Evolutionary conservation across 2,329 filamentous ascomycete genomes (phyloP).

Genomic region (Phyllachora maydis): DNA sequence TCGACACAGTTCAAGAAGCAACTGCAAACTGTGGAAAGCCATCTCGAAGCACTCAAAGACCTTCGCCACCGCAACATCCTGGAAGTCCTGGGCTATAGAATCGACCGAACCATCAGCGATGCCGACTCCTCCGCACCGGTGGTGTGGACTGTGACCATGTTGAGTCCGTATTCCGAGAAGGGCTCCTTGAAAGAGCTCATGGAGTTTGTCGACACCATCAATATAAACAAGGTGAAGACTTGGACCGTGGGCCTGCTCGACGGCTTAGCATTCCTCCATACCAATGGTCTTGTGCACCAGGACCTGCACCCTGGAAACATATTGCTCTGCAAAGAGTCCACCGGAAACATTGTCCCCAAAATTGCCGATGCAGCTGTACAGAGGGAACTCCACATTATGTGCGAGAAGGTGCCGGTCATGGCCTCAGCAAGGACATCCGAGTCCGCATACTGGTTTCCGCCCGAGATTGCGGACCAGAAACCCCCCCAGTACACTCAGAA

Average conservation of each 20-base stretch:
- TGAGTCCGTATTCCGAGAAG: constrained; percentile 61
- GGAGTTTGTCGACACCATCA: constrained; percentile 54
- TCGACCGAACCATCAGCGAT: constrained; percentile 27
- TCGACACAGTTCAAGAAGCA: constrained; percentile 49
- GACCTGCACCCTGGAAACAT: constrained; percentile 66
- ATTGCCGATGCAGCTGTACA: constrained; percentile 57
- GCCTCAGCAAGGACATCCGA: constrained; percentile 38
- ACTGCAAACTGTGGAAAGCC: constrained; percentile 54
- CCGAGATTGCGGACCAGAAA: constrained; percentile 46
- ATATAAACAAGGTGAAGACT: constrained; percentile 55
- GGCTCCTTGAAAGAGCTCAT: constrained; percentile 69
- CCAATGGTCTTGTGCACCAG: constrained; percentile 65
- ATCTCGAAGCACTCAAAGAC: constrained; percentile 55
- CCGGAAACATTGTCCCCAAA: constrained; percentile 51
- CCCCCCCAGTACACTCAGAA: constrained; percentile 50
- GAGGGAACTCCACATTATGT: constrained; percentile 41
- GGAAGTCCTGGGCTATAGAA: constrained; percentile 65
- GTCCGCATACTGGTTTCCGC: constrained; percentile 67
- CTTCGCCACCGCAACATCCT: constrained; percentile 60
- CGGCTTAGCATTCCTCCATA: constrained; percentile 71
- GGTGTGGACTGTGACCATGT: constrained; percentile 53
- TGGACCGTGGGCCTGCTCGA: constrained; percentile 90
- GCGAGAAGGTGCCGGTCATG: constrained; percentile 22
- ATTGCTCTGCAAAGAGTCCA: constrained; percentile 48
- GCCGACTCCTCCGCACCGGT: constrained; percentile 6